phyloP scores from a whole-genome alignment of 768 basidiomycete species.

The Pleurotus sapidus region DNA sequence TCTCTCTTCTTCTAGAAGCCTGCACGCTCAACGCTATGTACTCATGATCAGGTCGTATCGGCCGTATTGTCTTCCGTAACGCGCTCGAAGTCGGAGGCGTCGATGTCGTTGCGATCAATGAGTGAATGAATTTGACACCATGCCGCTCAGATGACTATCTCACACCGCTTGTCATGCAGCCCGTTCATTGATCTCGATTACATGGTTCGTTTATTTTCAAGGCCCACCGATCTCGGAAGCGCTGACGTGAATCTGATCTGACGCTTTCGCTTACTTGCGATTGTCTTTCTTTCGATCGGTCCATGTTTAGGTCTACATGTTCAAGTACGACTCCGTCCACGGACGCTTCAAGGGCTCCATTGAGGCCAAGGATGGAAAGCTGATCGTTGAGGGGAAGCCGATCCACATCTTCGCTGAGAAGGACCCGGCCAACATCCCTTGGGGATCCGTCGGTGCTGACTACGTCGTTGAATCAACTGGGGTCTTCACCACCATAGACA shows the following conservation, averaged over 20 bases:
- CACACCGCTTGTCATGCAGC: slow-evolving; percentile 34
- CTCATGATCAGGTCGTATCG: slow-evolving; percentile 80
- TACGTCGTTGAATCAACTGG: slow-evolving; percentile 98
- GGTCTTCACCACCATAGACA: slow-evolving; percentile 96
- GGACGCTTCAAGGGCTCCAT: slow-evolving; percentile 88
- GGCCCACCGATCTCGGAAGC: too few relatives aligned
- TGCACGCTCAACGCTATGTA: neutral
- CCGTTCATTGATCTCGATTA: slow-evolving; percentile 97
- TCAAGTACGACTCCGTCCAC: slow-evolving; percentile 96
- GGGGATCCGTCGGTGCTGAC: slow-evolving; percentile 78
- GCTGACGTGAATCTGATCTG: neutral
- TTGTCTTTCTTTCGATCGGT: too few relatives aligned
- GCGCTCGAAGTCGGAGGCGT: slow-evolving; percentile 68
- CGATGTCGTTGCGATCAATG: slow-evolving; percentile 92
- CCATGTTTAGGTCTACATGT: slow-evolving; percentile 83
- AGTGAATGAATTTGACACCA: slow-evolving; percentile 47
- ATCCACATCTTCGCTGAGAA: slow-evolving; percentile 82
- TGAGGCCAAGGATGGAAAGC: slow-evolving; percentile 84
- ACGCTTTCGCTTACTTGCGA: neutral
- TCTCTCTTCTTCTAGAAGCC: neutral
- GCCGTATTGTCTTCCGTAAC: slow-evolving; percentile 97
- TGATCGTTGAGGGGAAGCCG: slow-evolving; percentile 75
- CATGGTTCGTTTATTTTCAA: slow-evolving; percentile 61
- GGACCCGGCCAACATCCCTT: slow-evolving; percentile 83
- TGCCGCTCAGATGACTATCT: neutral